Evolutionary conservation across 1,284 basidiomycete species (phyloP), one percentile per base, ranked within the genome.

Genomic region (Ganoderma leucocontextum): DNA sequence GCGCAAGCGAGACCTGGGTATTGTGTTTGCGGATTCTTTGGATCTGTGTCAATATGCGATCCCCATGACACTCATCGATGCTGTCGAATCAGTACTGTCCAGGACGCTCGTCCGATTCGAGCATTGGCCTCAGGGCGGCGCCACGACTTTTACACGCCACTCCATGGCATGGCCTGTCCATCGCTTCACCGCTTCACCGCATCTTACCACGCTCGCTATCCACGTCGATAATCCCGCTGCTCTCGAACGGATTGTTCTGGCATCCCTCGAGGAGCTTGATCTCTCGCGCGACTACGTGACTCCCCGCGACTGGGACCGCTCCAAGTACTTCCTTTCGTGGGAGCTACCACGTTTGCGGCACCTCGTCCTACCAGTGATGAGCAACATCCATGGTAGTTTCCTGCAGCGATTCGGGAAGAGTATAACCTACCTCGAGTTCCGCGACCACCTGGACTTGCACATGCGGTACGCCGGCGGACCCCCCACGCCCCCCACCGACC

Each of bases 401-500:
- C 63, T 70, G 12, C n/a, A 29, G 25, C 52, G 42, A 35, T 64
- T 62, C 44, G 69, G 69, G 17, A 36, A 35, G 15, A 49, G 36
- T 15, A 42, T 70, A 4, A 42, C 60, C 9, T 67, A 67, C 52
- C 69, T 70, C 41, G 69, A 70, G 65, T 70, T 70, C 61, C 66
- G 66, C 33, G 69, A 70, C 39, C 63, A 65, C 39, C 55, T 70
- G 36, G 66, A 67, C 55, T 35, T 65, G 39, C 7, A n/a, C 10
- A 13, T 52, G 5, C 52, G 52, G 44, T 25, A 47, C 13, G 19
- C 8, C 38, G 12, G 22, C 8, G 22, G n/a, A 7, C 38, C 38
- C 38, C 15, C 4, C 10, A n/a, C 13, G 22, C 63, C 65, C 0
- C 63, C 63, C 63, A 39, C 22, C 22, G 63, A 65, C 44, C 39